Evolutionary conservation across 2,329 filamentous ascomycete genomes (phyloP).

Genomic region (Diplocarpon mali): DNA sequence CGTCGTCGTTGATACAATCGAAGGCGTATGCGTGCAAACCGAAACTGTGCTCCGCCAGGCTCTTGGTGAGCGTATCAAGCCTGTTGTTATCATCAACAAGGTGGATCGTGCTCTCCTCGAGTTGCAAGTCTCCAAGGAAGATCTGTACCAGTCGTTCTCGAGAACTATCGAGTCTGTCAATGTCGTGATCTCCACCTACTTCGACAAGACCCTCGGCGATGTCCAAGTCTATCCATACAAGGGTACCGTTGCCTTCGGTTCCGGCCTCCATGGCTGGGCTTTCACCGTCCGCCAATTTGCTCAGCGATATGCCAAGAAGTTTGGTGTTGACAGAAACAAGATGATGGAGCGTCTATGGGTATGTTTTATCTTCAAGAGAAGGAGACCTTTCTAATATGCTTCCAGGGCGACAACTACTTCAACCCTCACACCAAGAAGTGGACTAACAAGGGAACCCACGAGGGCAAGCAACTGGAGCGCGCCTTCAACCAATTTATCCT

Average conservation of each 20-base stretch:
- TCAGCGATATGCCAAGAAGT: constrained; percentile 95
- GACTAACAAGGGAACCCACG: constrained; percentile 75
- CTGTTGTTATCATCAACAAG: constrained; percentile 99
- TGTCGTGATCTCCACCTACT: constrained; percentile 99
- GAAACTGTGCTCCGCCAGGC: constrained; percentile 99
- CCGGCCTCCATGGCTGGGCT: constrained; percentile 98
- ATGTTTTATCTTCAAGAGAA: constrained; percentile 28
- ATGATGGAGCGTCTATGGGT: constrained; percentile 99
- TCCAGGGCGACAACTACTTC: constrained; percentile 92
- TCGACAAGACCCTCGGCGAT: constrained; percentile 92
- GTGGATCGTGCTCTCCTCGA: constrained; percentile 99
- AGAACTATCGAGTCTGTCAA: constrained; percentile 99
- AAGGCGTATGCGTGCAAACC: constrained; percentile 99
- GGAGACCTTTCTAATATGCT: constrained; percentile 17
- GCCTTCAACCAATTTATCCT: constrained; percentile 99
- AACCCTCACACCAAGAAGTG: constrained; percentile 99
- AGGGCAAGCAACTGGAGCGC: constrained; percentile 88
- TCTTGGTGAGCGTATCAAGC: constrained; percentile 99
- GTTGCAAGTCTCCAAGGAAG: constrained; percentile 96
- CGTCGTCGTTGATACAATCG: constrained; percentile 98
- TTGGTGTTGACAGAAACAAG: constrained; percentile 99
- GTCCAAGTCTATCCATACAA: constrained; percentile 97
- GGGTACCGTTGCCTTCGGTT: constrained; percentile 97
- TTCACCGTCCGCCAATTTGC: constrained; percentile 99
- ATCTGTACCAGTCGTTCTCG: constrained; percentile 98